Conservation (phyloP, 345 rosid species). For the Physaria fendleri region DNA sequence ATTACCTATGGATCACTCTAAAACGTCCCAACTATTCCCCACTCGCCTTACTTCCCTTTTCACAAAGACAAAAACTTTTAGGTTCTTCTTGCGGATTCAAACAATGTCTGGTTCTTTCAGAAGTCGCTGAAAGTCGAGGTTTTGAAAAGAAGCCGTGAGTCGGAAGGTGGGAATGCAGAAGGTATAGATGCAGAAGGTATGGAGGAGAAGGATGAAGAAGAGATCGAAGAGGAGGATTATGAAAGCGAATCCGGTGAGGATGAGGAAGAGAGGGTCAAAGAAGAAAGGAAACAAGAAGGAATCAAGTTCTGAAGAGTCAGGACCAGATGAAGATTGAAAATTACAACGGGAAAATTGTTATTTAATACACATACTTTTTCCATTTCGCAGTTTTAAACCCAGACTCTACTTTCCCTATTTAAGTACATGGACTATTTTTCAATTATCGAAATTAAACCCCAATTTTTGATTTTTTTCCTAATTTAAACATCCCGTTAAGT, state of each 20-base stretch:
- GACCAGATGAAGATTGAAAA: slow-evolving; percentile 57
- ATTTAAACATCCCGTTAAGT: no score
- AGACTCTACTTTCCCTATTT: no score
- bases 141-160: slow-evolving; percentile 64
- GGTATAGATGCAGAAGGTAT: no score
- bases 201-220: slow-evolving; percentile 83
- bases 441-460: no score
- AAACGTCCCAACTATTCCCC: slow-evolving; percentile 82
- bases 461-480: no score
- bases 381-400: no score
- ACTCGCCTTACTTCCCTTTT: slow-evolving; percentile 70
- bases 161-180: slow-evolving; percentile 57
- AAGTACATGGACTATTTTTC: no score
- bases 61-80: slow-evolving; percentile 91
- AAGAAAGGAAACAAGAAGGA: slow-evolving; percentile 42
- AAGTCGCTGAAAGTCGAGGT: slow-evolving; percentile 57
- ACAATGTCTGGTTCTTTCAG: slow-evolving; percentile 67
- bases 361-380: no score
- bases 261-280: slow-evolving; percentile 58
- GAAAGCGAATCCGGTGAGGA: slow-evolving; percentile 94
- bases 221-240: slow-evolving; percentile 75
- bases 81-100: slow-evolving; percentile 77
- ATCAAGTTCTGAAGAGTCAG: slow-evolving; percentile 61
- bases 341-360: no score
- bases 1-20: slow-evolving; percentile 55